phyloP scores from a whole-genome alignment of 2,329 filamentous ascomycete species.

The Alternaria tenuissima region DNA sequence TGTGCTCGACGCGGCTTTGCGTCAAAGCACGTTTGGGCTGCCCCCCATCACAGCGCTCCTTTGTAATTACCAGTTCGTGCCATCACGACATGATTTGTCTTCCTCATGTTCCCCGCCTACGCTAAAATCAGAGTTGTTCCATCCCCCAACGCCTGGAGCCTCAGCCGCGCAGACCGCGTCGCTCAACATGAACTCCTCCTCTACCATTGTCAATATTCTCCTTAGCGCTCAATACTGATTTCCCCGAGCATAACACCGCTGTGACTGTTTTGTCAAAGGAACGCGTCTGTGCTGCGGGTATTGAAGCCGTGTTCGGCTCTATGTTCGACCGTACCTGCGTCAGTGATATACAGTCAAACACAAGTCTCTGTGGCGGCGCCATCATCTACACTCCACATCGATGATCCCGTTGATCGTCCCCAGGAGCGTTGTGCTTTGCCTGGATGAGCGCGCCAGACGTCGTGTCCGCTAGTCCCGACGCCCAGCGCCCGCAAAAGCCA shows the following conservation, averaged over 20 bases:
- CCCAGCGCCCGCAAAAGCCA: slow-evolving; percentile 46
- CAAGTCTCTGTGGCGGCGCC: slow-evolving; percentile 40
- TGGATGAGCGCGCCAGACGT: slow-evolving; percentile 36
- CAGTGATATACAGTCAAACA: slow-evolving; percentile 30
- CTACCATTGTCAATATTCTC: slow-evolving; percentile 10
- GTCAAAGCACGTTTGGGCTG: slow-evolving; percentile 44
- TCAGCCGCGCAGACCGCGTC: slow-evolving; percentile 18
- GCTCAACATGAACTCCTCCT: slow-evolving; percentile 19
- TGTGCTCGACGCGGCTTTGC: slow-evolving; percentile 38
- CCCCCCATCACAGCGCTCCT: slow-evolving; percentile 15
- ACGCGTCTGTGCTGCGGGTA: slow-evolving; percentile 9
- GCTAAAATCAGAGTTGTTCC: slow-evolving; percentile 18
- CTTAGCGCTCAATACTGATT: slow-evolving; percentile 16
- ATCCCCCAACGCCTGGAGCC: slow-evolving; percentile 9
- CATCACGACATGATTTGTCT: slow-evolving; percentile 22
- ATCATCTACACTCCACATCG: slow-evolving; percentile 33
- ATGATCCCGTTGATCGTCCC: slow-evolving; percentile 41
- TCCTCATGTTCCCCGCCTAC: slow-evolving; percentile 7
- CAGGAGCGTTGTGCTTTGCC: slow-evolving; percentile 38
- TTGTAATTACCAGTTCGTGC: slow-evolving; percentile 2
- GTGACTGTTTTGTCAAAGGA: slow-evolving; percentile 16
- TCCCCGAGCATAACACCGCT: slow-evolving; percentile 19
- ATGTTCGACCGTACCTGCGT: slow-evolving; percentile 43
- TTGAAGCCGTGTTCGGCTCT: slow-evolving; percentile 9
- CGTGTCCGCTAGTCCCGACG: slow-evolving; percentile 43